Conservation (phyloP, 2,329 filamentous ascomycete genomes). For the Epichloe aotearoae region DNA sequence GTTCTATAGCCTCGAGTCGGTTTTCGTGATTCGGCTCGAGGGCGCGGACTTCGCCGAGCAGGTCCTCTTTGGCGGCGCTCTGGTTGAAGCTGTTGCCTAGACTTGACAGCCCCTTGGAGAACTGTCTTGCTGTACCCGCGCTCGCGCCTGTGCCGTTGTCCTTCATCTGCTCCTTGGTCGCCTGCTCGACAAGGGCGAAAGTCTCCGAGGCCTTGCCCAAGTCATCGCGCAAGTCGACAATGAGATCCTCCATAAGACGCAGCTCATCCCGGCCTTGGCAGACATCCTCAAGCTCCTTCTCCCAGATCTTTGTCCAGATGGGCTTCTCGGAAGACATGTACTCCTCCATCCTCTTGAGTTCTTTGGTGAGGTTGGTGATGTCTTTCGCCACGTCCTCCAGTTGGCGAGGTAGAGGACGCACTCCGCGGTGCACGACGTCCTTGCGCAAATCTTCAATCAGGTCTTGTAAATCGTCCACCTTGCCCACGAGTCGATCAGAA, state of each 20-base stretch:
- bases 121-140: conserved; percentile 38
- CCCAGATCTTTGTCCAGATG: conserved; percentile 98
- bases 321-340: conserved; percentile 87
- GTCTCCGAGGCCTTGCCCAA: conserved; percentile 89
- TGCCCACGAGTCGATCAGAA: conserved; percentile 78
- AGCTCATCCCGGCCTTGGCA: conserved; percentile 92
- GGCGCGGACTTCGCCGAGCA: conserved; percentile 85
- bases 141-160: conserved; percentile 43
- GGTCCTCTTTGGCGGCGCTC: conserved; percentile 72
- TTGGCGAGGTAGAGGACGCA: conserved; percentile 79
- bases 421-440: conserved; percentile 86
- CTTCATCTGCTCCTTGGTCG: conserved; percentile 95
- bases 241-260: conserved; percentile 90
- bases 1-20: conserved; percentile 85
- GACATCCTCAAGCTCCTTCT: conserved; percentile 89
- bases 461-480: conserved; percentile 95
- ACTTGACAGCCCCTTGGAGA: conserved; percentile 40
- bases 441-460: conserved; percentile 93
- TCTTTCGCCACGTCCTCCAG: conserved; percentile 84
- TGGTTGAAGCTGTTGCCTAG: conserved; percentile 52
- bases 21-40: conserved; percentile 90
- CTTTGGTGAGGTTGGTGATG: conserved; percentile 65
- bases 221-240: conserved; percentile 85
- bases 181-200: conserved; percentile 89
- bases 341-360: conserved; percentile 89